Evolutionary conservation across 2,329 filamentous ascomycete species (phyloP).

Genomic region (Sordariomycetes sp.): DNA sequence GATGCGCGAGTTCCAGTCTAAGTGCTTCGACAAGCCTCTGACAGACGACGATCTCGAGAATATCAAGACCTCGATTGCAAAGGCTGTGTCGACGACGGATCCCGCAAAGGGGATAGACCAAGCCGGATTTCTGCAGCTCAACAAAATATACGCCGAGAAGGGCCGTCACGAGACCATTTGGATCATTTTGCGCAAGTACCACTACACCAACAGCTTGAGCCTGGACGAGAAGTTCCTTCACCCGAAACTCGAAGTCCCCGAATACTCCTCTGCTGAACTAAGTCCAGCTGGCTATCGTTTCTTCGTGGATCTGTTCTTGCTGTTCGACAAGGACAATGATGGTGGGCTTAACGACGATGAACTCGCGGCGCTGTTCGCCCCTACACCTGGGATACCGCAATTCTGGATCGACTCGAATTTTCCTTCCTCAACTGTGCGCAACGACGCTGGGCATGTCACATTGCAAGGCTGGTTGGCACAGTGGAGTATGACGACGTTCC

Average conservation of each 20-base stretch:
- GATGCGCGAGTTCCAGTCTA: constrained; percentile 81
- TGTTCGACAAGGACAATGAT: constrained; percentile 97
- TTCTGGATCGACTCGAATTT: constrained; percentile 88
- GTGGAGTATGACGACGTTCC: constrained; percentile 99
- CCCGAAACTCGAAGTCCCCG: constrained; percentile 89
- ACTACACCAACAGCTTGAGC: constrained; percentile 92
- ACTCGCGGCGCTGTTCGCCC: constrained; percentile 78
- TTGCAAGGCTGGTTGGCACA: constrained; percentile 96
- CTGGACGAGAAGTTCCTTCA: constrained; percentile 85
- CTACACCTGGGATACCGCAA: constrained; percentile 78
- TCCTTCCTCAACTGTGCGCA: constrained; percentile 86
- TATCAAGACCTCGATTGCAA: constrained; percentile 82
- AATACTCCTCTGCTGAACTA: constrained; percentile 85
- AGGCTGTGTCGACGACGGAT: constrained; percentile 49
- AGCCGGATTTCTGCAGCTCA: constrained; percentile 77
- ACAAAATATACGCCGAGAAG: constrained; percentile 95
- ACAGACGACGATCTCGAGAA: constrained; percentile 75
- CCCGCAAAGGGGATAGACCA: constrained; percentile 76
- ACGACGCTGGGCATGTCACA: constrained; percentile 91
- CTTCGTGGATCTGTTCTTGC: constrained; percentile 90
- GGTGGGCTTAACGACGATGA: constrained; percentile 84
- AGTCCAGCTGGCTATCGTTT: constrained; percentile 93
- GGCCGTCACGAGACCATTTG: constrained; percentile 97
- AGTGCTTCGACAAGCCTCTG: constrained; percentile 85
- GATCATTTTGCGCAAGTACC: constrained; percentile 90